Conservation (phyloP, 1,139 yeast genomes). For the Magnusiomyces fungicola region DNA sequence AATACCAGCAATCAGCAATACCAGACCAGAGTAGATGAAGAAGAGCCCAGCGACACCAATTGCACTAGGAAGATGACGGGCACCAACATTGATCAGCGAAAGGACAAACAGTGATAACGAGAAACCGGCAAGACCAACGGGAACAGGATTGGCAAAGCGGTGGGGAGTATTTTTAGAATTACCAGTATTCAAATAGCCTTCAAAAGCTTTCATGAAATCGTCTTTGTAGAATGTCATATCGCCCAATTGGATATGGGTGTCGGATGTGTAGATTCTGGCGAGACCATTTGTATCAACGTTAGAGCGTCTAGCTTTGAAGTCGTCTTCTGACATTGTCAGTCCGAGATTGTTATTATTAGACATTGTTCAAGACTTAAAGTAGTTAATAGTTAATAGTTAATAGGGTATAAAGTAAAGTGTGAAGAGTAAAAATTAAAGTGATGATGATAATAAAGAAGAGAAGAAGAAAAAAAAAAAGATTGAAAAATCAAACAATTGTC, state of each 20-base stretch:
- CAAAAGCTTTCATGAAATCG: constrained; percentile 60
- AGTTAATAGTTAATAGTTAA: no score
- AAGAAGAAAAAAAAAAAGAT: no score
- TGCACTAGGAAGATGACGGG: constrained; percentile 49
- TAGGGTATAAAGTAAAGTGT: no score
- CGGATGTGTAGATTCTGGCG: constrained; percentile 32
- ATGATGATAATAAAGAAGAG: no score
- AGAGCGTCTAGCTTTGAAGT: no score
- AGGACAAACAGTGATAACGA: constrained; percentile 80
- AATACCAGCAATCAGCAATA: constrained; percentile 67
- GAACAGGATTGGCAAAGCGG: constrained; percentile 82
- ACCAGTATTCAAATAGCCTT: constrained; percentile 65
- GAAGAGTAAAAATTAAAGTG: no score
- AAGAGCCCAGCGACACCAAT: constrained; percentile 61
- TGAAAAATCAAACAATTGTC: no score
- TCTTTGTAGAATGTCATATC: constrained; percentile 56
- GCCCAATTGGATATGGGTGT: constrained; percentile 53
- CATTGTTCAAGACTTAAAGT: no score
- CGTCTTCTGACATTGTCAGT: no score
- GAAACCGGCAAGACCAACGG: constrained; percentile 76
- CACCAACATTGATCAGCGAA: constrained; percentile 55
- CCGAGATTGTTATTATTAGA: no score
- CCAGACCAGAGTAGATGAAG: constrained; percentile 70
- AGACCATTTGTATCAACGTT: no score
- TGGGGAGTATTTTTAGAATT: constrained; percentile 55